A percentile compares a stretch with the other conserved stretches of the same genome.
phyloP scores from a whole-genome alignment of 257 asterid genomes.

The Perilla frutescens region DNA sequence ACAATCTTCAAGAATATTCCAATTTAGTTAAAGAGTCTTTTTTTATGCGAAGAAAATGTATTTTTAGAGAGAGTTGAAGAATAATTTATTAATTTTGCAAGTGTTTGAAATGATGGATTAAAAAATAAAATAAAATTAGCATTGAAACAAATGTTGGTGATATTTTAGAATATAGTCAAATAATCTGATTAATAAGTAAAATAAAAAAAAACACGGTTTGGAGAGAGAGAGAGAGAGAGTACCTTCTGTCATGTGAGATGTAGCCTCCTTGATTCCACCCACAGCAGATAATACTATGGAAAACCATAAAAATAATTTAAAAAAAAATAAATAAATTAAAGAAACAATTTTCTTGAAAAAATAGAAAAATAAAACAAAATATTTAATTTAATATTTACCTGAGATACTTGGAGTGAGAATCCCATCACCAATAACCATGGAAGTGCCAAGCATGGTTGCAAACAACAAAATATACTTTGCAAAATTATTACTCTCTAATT shows the following conservation, averaged over 20 bases:
- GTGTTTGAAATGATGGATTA: too few relatives aligned
- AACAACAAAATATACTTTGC: conserved; percentile 48
- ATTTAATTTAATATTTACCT: conserved; percentile 35
- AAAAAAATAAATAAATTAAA: too few relatives aligned
- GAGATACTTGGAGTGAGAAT: conserved; percentile 78
- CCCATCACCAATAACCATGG: conserved; percentile 93
- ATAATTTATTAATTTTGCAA: too few relatives aligned
- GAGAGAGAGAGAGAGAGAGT: neutral
- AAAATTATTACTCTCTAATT: conserved; percentile 48
- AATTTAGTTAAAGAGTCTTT: too few relatives aligned
- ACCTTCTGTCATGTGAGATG: conserved; percentile 47
- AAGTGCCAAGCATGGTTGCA: conserved; percentile 73
- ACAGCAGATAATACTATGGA: conserved; percentile 65
- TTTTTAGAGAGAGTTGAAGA: too few relatives aligned
- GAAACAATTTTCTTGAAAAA: too few relatives aligned
- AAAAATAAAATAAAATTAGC: too few relatives aligned
- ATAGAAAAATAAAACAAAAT: neutral
- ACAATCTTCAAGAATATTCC: too few relatives aligned
- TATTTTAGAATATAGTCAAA: too few relatives aligned
- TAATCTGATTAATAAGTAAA: neutral
- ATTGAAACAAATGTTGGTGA: too few relatives aligned
- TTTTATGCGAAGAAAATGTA: too few relatives aligned
- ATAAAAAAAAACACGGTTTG: neutral
- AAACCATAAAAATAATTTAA: conserved; percentile 20
- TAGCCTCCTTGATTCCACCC: conserved; percentile 56